Conservation (phyloP, 495 filamentous ascomycete genomes). For the Podospora tetraspora region DNA sequence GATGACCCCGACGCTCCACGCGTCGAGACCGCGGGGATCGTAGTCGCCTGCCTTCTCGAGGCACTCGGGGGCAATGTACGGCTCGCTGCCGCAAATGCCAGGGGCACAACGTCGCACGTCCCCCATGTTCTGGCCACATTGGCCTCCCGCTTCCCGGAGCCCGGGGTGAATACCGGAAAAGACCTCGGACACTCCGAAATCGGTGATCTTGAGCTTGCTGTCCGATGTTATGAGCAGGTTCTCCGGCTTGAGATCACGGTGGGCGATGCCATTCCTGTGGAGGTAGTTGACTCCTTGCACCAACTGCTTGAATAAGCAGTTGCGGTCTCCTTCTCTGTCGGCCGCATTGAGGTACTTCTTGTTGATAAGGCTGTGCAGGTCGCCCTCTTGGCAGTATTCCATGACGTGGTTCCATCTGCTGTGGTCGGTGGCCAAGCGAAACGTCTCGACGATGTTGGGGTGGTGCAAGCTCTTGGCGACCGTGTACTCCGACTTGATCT, state of each 20-base stretch:
- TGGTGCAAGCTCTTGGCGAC: constrained; percentile 71
- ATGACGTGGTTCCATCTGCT: constrained; percentile 75
- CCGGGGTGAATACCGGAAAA: constrained; percentile 72
- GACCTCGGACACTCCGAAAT: constrained; percentile 74
- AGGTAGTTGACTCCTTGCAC: constrained; percentile 64
- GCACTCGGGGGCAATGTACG: constrained; percentile 77
- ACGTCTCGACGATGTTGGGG: constrained; percentile 71
- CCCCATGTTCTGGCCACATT: constrained; percentile 61
- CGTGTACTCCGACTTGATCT: constrained; percentile 76
- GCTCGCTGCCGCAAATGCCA: constrained; percentile 68
- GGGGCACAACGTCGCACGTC: constrained; percentile 62
- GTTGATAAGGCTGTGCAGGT: constrained; percentile 63
- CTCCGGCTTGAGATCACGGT: constrained; percentile 79
- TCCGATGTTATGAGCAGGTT: constrained; percentile 65
- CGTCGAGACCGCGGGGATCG: constrained; percentile 68
- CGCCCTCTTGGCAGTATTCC: constrained; percentile 73
- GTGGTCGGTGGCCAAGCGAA: constrained; percentile 61
- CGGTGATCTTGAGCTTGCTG: constrained; percentile 72
- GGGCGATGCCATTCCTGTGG: constrained; percentile 66
- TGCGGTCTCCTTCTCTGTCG: constrained; percentile 59
- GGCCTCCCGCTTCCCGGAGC: constrained; percentile 53
- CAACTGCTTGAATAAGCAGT: constrained; percentile 78
- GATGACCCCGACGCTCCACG: constrained; percentile 74
- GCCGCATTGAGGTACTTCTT: constrained; percentile 55
- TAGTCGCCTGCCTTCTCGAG: constrained; percentile 59